Percentiles rank a stretch among this genome's conserved stretches.
phyloP scores from a whole-genome alignment of 1,284 basidiomycete genomes.

The Fomitopsis pinicola region DNA sequence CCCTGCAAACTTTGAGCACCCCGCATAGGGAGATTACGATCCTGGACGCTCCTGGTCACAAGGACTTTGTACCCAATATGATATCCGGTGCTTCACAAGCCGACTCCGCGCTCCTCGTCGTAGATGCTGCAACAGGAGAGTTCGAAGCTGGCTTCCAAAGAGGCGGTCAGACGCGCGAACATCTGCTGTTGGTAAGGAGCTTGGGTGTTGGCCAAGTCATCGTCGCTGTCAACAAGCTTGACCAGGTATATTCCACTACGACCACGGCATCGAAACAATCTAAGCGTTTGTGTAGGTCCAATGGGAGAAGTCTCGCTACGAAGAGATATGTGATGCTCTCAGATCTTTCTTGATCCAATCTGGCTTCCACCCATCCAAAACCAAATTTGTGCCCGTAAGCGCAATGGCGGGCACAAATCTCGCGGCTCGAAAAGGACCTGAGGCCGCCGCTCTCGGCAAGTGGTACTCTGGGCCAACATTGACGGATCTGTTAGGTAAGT shows the following conservation, averaged over 20 bases:
- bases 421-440: slow-evolving; percentile 44
- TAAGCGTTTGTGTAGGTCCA: slow-evolving; percentile 50
- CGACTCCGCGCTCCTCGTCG: slow-evolving; percentile 92
- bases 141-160: slow-evolving; percentile 95
- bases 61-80: slow-evolving; percentile 99
- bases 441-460: slow-evolving; percentile 42
- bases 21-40: slow-evolving; percentile 82
- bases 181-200: slow-evolving; percentile 88
- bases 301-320: slow-evolving; percentile 82
- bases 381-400: slow-evolving; percentile 85
- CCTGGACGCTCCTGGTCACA: slow-evolving; percentile 95
- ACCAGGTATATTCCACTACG: slow-evolving; percentile 53
- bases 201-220: slow-evolving; percentile 93
- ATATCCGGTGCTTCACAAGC: slow-evolving; percentile 98
- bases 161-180: slow-evolving; percentile 96
- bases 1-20: slow-evolving; percentile 79
- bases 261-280: neutral
- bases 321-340: slow-evolving; percentile 76
- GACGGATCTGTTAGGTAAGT: slow-evolving; percentile 74
- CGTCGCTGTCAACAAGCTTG: slow-evolving; percentile 94
- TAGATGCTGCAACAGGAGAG: slow-evolving; percentile 87
- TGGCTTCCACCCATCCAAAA: slow-evolving; percentile 80
- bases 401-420: slow-evolving; percentile 91
- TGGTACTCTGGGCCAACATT: slow-evolving; percentile 92
- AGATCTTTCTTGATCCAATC: slow-evolving; percentile 83